Percentiles rank a stretch among this genome's conserved stretches.
Conservation (phyloP, 148 eudicot species). For the Arbutus unedo region DNA sequence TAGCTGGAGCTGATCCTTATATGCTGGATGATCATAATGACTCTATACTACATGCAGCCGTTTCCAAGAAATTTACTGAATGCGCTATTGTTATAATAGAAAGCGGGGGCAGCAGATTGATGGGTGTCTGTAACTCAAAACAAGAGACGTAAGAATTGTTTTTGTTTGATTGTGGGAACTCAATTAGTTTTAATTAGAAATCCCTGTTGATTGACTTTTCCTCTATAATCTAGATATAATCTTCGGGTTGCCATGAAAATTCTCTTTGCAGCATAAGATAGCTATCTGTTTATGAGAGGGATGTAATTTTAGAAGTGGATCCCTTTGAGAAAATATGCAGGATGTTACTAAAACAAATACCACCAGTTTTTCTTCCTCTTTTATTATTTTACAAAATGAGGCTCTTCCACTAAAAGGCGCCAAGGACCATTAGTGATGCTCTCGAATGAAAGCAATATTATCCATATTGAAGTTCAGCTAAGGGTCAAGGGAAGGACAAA, state of each 20-base stretch:
- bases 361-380: background rate
- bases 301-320: background rate
- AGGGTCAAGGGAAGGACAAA: conserved; percentile 9
- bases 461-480: background rate
- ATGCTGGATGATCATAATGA: conserved; percentile 79
- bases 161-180: background rate
- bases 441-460: background rate
- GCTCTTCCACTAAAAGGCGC: background rate
- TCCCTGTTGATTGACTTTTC: background rate
- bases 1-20: conserved; percentile 92
- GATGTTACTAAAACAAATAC: background rate
- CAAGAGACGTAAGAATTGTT: conserved; percentile 59
- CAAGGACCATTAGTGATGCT: background rate
- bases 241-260: background rate
- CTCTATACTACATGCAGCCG: conserved; percentile 83
- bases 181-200: background rate
- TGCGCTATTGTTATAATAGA: conserved; percentile 81
- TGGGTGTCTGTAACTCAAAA: conserved; percentile 63
- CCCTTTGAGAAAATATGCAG: background rate
- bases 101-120: conserved; percentile 74
- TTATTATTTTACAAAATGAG: background rate
- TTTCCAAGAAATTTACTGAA: conserved; percentile 75
- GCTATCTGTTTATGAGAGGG: background rate
- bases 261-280: background rate
- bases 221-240: background rate